Conservation (phyloP, 2,329 filamentous ascomycete genomes). For the Teratosphaeriaceae sp. region DNA sequence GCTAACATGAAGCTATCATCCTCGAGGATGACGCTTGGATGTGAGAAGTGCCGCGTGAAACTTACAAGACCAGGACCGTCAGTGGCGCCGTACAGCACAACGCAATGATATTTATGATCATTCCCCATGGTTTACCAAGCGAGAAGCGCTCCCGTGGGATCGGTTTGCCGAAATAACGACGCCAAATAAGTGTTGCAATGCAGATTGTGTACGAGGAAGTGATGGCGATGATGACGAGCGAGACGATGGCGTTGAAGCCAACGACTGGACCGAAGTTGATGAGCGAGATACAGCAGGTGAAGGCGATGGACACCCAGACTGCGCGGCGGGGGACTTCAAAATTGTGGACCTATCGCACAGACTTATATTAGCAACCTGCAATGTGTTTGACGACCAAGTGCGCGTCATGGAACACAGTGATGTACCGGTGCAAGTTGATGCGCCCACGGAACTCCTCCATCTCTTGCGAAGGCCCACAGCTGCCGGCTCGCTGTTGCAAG, state of each 20-base stretch:
- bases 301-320: background rate
- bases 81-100: background rate
- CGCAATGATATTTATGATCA: conserved; percentile 1
- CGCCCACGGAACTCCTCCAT: background rate
- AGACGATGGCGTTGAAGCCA: conserved; percentile 4
- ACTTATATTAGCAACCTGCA: too few species aligned
- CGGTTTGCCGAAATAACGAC: background rate
- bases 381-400: too few species aligned
- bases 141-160: conserved; percentile 1
- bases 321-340: background rate
- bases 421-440: background rate
- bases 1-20: too few species aligned
- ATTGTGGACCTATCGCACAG: background rate
- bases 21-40: too few species aligned
- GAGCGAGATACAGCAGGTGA: background rate
- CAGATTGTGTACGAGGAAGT: background rate
- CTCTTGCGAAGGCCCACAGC: background rate
- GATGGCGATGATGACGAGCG: background rate
- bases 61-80: background rate
- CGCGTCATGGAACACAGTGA: background rate
- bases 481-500: background rate
- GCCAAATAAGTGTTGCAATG: background rate
- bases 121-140: background rate
- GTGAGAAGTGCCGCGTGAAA: too few species aligned
- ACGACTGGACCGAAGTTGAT: conserved; percentile 2